Percentiles rank a stretch among this genome's conserved stretches.
These are phyloP conservation scores for Cryoendolithus antarcticus DNA, from an alignment of 2,329 filamentous ascomycete genomes.

Conservation along the genomic window DNA sequence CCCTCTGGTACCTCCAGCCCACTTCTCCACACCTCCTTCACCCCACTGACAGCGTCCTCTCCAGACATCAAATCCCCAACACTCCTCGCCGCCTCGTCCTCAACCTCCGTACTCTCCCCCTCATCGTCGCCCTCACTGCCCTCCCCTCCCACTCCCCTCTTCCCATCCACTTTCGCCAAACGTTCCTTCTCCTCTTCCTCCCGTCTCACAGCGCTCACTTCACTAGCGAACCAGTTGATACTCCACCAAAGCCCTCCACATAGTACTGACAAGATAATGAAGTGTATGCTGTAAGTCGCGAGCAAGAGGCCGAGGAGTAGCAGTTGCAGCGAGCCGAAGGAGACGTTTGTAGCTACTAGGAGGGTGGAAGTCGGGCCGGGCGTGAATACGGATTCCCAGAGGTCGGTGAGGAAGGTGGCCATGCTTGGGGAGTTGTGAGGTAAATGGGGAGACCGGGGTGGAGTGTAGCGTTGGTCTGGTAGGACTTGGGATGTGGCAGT, in stretches of 20 bases:
- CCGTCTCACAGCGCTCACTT: constrained; percentile 38
- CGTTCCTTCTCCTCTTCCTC: constrained; percentile 28
- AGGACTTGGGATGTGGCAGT: too few relatives aligned
- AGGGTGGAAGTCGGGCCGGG: constrained; percentile 81
- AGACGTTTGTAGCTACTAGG: constrained; percentile 76
- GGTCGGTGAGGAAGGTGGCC: constrained; percentile 52
- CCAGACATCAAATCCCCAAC: not conserved
- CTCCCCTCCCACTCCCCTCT: constrained; percentile 9
- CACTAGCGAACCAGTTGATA: constrained; percentile 92
- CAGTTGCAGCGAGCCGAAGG: constrained; percentile 74
- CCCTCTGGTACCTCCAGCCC: constrained; percentile 4
- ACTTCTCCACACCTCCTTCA: constrained; percentile 1
- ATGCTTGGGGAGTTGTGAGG: constrained; percentile 10
- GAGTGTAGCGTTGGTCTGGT: too few relatives aligned
- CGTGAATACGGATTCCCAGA: constrained; percentile 89
- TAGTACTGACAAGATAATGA: constrained; percentile 66
- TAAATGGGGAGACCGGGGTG: too few relatives aligned
- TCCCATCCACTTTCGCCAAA: constrained; percentile 15
- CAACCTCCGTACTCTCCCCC: constrained; percentile 37
- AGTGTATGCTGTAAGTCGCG: constrained; percentile 80
- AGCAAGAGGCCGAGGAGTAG: constrained; percentile 64
- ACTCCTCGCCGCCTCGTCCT: constrained; percentile 9
- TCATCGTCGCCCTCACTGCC: constrained; percentile 23
- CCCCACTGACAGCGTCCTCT: constrained; percentile 5
- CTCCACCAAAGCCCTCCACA: constrained; percentile 78